Evolutionary conservation across 805 yeast genomes (phyloP).

Genomic region (Kazachstania martiniae): DNA sequence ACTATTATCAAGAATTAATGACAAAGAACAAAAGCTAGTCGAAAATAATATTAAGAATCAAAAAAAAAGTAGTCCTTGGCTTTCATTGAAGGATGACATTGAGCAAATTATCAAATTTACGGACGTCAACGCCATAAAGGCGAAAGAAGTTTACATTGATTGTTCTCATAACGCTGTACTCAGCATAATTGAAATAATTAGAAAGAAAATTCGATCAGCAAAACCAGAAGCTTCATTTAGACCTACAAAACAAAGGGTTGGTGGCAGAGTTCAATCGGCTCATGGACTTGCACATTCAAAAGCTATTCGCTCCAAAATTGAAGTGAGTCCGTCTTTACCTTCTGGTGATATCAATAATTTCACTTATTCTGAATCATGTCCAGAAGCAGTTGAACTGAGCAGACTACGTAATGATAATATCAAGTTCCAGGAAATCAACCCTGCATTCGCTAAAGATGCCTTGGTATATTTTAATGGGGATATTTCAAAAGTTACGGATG

Average conservation of each 20-base stretch:
- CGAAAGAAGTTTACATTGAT: conserved; percentile 20
- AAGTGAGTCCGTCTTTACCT: background rate
- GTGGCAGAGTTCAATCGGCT: conserved; percentile 31
- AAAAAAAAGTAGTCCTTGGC: conserved; percentile 7
- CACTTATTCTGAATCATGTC: conserved; percentile 2
- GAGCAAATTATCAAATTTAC: conserved; percentile 14
- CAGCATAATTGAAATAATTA: conserved; percentile 31
- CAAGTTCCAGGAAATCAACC: conserved; percentile 28
- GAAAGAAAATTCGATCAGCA: background rate
- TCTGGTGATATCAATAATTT: conserved; percentile 1
- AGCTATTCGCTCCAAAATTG: background rate
- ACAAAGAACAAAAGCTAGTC: conserved; percentile 6
- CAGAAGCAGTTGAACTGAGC: conserved; percentile 28
- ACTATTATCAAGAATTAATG: conserved; percentile 8
- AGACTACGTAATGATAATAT: conserved; percentile 27
- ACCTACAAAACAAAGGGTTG: background rate
- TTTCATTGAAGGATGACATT: conserved; percentile 10
- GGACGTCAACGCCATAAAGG: conserved; percentile 10
- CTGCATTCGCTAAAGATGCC: conserved; percentile 31
- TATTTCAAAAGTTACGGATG: conserved; percentile 8
- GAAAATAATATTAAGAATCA: background rate
- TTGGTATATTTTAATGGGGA: conserved; percentile 38
- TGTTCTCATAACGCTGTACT: conserved; percentile 22
- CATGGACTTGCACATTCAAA: conserved; percentile 12
- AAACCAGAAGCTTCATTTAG: background rate